These are phyloP conservation scores for Chaetomium sp. DNA, from an alignment of 2,329 filamentous ascomycete genomes.

Conservation along the genomic window DNA sequence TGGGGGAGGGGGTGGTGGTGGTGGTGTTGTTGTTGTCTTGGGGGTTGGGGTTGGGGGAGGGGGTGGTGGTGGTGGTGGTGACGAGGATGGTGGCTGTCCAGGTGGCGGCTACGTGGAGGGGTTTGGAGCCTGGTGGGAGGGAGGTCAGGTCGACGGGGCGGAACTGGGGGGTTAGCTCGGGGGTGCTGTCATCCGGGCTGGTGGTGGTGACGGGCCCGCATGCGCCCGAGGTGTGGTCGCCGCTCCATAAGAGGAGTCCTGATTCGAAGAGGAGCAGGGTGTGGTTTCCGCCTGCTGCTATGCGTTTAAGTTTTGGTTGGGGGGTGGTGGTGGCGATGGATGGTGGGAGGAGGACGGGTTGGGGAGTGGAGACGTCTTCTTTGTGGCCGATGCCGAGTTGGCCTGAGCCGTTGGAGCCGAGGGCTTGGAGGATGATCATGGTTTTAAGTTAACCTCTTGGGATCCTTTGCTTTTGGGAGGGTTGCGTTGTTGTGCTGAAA, in stretches of 20 bases:
- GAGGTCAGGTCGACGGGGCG: conserved; percentile 41
- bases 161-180: conserved; percentile 40
- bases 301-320: conserved; percentile 35
- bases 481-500: neutral
- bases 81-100: conserved; percentile 73
- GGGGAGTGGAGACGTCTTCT: conserved; percentile 70
- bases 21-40: conserved; percentile 21
- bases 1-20: conserved; percentile 47
- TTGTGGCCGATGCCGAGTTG: conserved; percentile 72
- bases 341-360: conserved; percentile 60
- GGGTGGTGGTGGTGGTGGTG: conserved; percentile 41
- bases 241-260: conserved; percentile 66
- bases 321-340: conserved; percentile 32
- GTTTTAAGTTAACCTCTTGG: neutral
- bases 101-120: conserved; percentile 65
- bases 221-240: conserved; percentile 58
- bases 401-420: conserved; percentile 77
- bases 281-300: conserved; percentile 79
- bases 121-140: conserved; percentile 20
- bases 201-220: conserved; percentile 47
- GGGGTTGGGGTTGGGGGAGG: conserved; percentile 45
- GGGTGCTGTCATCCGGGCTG: conserved; percentile 22
- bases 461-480: neutral
- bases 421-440: conserved; percentile 41
- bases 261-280: conserved; percentile 69